Evolutionary conservation across 2,329 filamentous ascomycete species (phyloP).

Genomic region (Penicillium sp.): DNA sequence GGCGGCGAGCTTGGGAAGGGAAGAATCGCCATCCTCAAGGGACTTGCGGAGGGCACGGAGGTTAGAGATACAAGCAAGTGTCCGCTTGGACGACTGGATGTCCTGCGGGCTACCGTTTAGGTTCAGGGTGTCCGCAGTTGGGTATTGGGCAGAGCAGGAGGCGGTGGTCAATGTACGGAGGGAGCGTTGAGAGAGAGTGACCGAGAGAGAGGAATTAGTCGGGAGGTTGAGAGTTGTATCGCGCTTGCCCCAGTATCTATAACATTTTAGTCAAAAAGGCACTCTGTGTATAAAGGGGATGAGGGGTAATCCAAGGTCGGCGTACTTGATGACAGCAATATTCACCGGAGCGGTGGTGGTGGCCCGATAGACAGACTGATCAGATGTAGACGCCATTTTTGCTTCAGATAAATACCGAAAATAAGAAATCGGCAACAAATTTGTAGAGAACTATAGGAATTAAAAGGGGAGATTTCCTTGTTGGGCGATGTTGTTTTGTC

Average conservation of each 20-base stretch:
- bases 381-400: slow-evolving; percentile 37
- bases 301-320: slow-evolving; percentile 22
- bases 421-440: neutral
- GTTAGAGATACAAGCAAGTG: slow-evolving; percentile 90
- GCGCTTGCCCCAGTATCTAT: slow-evolving; percentile 92
- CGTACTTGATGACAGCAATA: slow-evolving; percentile 94
- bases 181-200: slow-evolving; percentile 91
- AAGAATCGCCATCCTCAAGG: slow-evolving; percentile 69
- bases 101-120: slow-evolving; percentile 84
- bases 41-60: slow-evolving; percentile 73
- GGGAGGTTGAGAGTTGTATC: slow-evolving; percentile 92
- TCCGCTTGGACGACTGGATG: slow-evolving; percentile 75
- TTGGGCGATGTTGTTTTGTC: slow-evolving; percentile 17
- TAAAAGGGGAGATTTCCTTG: slow-evolving; percentile 17
- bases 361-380: slow-evolving; percentile 70
- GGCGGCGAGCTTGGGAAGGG: slow-evolving; percentile 76
- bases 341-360: slow-evolving; percentile 97
- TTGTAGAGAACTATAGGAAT: slow-evolving; percentile 6
- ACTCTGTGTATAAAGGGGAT: slow-evolving; percentile 12
- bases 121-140: slow-evolving; percentile 66
- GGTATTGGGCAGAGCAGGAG: slow-evolving; percentile 75
- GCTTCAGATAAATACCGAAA: neutral
- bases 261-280: slow-evolving; percentile 9
- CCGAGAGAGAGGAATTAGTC: slow-evolving; percentile 95
- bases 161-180: slow-evolving; percentile 95